Percentiles rank a stretch among this genome's conserved stretches.
phyloP scores from a whole-genome alignment of 2,329 filamentous ascomycete genomes.

The Ophiostoma sp. region DNA sequence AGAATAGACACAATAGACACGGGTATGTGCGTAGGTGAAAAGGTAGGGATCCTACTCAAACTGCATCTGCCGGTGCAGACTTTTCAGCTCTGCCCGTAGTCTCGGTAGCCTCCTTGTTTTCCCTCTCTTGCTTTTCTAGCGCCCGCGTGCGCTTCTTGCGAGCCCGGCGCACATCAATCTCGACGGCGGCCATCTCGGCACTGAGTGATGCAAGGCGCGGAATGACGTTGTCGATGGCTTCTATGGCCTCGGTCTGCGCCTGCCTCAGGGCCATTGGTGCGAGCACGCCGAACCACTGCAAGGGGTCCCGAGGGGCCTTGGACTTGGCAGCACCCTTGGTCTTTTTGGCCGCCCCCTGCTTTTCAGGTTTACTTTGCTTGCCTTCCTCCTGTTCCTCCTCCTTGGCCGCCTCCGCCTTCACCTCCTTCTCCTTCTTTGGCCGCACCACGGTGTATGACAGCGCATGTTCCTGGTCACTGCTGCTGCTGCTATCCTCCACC shows the following conservation, averaged over 20 bases:
- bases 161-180: conserved; percentile 62
- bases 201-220: conserved; percentile 53
- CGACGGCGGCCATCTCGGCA: conserved; percentile 56
- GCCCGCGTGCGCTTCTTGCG: conserved; percentile 47
- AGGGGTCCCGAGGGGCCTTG: conserved; percentile 43
- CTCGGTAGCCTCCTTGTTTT: not conserved
- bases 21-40: no score
- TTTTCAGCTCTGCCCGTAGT: not conserved
- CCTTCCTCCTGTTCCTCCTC: conserved; percentile 17
- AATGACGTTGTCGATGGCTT: conserved; percentile 52
- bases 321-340: conserved; percentile 18
- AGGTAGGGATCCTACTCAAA: not conserved
- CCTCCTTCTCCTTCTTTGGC: conserved; percentile 1
- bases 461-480: not conserved
- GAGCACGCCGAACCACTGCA: conserved; percentile 53
- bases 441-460: conserved; percentile 21
- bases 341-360: conserved; percentile 11
- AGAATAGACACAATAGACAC: no score
- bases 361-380: not conserved
- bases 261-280: conserved; percentile 48
- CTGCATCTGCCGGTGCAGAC: not conserved
- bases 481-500: conserved; percentile 23
- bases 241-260: conserved; percentile 55
- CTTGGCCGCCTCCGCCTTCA: conserved; percentile 2
- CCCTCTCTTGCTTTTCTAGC: conserved; percentile 13